phyloP scores from a whole-genome alignment of 2,329 filamentous ascomycete genomes.

The Sordariomycetes sp. region DNA sequence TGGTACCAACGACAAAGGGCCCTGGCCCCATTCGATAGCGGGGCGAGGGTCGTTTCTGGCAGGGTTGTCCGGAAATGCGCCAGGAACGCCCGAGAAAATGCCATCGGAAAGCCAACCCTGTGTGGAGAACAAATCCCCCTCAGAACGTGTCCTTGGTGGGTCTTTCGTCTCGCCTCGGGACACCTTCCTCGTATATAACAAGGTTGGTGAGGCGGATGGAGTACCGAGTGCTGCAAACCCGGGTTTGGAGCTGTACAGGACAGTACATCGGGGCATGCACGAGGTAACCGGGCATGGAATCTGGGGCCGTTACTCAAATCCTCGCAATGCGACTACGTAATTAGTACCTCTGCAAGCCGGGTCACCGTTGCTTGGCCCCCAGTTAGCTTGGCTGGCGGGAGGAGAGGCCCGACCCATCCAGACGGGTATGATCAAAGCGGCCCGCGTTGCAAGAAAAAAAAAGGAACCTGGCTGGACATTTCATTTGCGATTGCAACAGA shows the following conservation, averaged over 20 bases:
- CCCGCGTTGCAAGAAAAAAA: not conserved
- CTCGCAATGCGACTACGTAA: not conserved
- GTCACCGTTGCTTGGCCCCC: not conserved
- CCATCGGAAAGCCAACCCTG: not conserved
- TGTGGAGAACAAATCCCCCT: not conserved
- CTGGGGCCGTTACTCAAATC: not conserved
- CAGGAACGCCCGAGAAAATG: constrained; percentile 1
- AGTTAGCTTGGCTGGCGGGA: not conserved
- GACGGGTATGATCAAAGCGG: not conserved
- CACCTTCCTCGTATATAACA: not conserved
- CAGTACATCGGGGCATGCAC: too few species aligned
- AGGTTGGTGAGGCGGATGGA: not conserved
- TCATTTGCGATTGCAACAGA: not conserved
- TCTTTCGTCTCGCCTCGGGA: not conserved
- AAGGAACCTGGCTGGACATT: not conserved
- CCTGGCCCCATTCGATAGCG: not conserved
- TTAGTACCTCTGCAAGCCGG: too few species aligned
- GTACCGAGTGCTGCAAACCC: too few species aligned
- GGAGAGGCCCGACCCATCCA: not conserved
- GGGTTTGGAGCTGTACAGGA: too few species aligned
- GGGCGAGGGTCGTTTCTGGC: not conserved
- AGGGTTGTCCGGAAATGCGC: constrained; percentile 1
- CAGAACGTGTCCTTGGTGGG: not conserved
- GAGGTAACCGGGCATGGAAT: not conserved
- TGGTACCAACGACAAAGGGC: too few species aligned